Evolutionary conservation across 106 monocot species (phyloP).

Genomic region (Amphibolis antarctica): DNA sequence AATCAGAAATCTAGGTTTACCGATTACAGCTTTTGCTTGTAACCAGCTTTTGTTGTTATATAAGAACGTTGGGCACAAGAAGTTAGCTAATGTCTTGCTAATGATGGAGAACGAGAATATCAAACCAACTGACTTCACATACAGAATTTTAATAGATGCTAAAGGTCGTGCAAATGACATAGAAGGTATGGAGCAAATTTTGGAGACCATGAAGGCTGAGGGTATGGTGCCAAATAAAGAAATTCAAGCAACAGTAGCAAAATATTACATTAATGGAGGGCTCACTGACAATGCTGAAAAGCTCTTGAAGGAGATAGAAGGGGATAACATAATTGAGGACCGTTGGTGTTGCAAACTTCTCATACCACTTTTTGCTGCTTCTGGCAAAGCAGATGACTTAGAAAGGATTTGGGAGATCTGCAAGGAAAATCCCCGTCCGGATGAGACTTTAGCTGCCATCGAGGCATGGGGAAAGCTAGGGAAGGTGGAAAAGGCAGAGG

Average conservation of each 20-base stretch:
- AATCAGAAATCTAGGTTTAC: slow-evolving; percentile 43
- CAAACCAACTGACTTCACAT: slow-evolving; percentile 43
- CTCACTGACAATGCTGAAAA: slow-evolving; percentile 41
- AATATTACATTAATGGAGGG: slow-evolving; percentile 36
- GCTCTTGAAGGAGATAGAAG: slow-evolving; percentile 49
- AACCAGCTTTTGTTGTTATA: slow-evolving; percentile 57
- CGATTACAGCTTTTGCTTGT: slow-evolving; percentile 39
- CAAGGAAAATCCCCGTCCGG: slow-evolving; percentile 17
- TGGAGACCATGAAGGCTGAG: slow-evolving; percentile 49
- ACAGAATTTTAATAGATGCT: slow-evolving; percentile 44
- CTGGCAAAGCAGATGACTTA: slow-evolving; percentile 40
- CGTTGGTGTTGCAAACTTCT: slow-evolving; percentile 23
- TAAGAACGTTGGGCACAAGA: slow-evolving; percentile 31
- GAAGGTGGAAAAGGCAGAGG: slow-evolving; percentile 35
- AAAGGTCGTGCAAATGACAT: slow-evolving; percentile 49
- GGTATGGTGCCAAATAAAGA: slow-evolving; percentile 27
- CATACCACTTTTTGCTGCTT: slow-evolving; percentile 47
- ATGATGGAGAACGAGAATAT: slow-evolving; percentile 61
- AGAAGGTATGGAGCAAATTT: slow-evolving; percentile 42
- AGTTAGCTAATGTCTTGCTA: slow-evolving; percentile 39
- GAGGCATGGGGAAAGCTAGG: slow-evolving; percentile 55
- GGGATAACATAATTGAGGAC: slow-evolving; percentile 29
- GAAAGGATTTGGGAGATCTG: slow-evolving; percentile 53
- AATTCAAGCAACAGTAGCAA: slow-evolving; percentile 23
- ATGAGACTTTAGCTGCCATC: slow-evolving; percentile 43